Conservation (phyloP, 495 filamentous ascomycete species). For the Talaromyces proteolyticus region DNA sequence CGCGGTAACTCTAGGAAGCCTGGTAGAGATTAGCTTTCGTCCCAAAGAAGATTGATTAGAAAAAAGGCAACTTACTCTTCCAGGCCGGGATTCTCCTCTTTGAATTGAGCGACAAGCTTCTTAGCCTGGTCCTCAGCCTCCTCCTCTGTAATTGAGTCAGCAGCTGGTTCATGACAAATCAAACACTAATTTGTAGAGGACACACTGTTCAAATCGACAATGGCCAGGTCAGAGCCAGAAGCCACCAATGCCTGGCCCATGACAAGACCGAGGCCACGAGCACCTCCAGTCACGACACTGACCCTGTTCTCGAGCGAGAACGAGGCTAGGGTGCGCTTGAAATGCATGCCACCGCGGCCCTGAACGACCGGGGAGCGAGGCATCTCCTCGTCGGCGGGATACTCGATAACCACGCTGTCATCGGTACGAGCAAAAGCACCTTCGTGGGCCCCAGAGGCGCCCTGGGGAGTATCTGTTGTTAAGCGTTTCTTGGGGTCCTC, state of each 20-base stretch:
- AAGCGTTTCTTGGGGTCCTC: constrained; percentile 24
- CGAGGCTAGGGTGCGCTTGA: constrained; percentile 63
- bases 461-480: constrained; percentile 26
- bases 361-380: constrained; percentile 61
- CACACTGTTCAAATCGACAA: constrained; percentile 90
- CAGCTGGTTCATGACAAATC: neutral
- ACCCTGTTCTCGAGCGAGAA: constrained; percentile 79
- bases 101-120: constrained; percentile 65
- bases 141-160: constrained; percentile 49
- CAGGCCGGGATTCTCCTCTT: constrained; percentile 68
- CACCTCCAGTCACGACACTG: constrained; percentile 78
- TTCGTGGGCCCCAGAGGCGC: constrained; percentile 27
- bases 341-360: constrained; percentile 64
- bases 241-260: constrained; percentile 87
- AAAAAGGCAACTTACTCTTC: constrained; percentile 46
- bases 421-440: constrained; percentile 70
- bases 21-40: constrained; percentile 17
- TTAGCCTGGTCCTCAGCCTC: constrained; percentile 75
- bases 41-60: neutral
- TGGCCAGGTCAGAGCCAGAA: constrained; percentile 81
- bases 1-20: constrained; percentile 76
- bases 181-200: constrained; percentile 16
- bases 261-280: constrained; percentile 78
- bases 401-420: constrained; percentile 65
- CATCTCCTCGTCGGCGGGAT: constrained; percentile 64